Evolutionary conservation across 2,329 filamentous ascomycete species (phyloP), one percentile per base, ranked within the genome.

Genomic region (Myriangium duriaei): DNA sequence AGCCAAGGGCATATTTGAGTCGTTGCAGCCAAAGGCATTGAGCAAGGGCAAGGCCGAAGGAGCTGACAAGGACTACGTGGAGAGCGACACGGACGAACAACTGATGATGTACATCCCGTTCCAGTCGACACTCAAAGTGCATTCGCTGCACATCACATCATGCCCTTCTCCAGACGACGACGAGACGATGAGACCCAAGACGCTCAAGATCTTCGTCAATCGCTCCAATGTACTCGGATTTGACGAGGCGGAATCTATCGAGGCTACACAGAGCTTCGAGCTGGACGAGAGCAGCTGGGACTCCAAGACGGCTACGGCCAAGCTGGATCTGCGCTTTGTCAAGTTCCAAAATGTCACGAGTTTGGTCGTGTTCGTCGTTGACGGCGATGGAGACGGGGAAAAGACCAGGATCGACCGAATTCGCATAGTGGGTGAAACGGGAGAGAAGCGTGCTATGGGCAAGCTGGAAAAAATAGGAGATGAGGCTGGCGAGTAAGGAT

Each of bases 71-170:
- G 88, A 98, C 61, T 96, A 83, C 79, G 78, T 96, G 14, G 84
- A 95, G 67, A 95, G 85, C 59, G 88, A 95, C 55, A 92, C 88
- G 24, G 91, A 98, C 55, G 87, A 96, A 63, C 91, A 98, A 67
- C 67, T 98, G 45, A 82, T 96, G 72, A 71, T 98, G 32, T 96
- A 79, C 61, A 70, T 92, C 41, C 88, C 91, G 1, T 94, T 98
- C 63, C 80, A 87, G 58, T 76, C 80, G 19, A 83, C 77, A 33
- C 58, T 94, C 47, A 98, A 96, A 67, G 71, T 96, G 36, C 88
- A 95, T 62, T 87, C 85, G 9, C 63, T 73, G 40, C 68, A 96
- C 63, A 75, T 98, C 51, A 96, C 91, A 1, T 95, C 87, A 3
- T 59, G 85, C 26, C 79, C 82, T 4, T 72, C 67, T 5, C 64